Evolutionary conservation across 2,329 filamentous ascomycete species (phyloP).

Genomic region (Teratosphaeria gauchensis): DNA sequence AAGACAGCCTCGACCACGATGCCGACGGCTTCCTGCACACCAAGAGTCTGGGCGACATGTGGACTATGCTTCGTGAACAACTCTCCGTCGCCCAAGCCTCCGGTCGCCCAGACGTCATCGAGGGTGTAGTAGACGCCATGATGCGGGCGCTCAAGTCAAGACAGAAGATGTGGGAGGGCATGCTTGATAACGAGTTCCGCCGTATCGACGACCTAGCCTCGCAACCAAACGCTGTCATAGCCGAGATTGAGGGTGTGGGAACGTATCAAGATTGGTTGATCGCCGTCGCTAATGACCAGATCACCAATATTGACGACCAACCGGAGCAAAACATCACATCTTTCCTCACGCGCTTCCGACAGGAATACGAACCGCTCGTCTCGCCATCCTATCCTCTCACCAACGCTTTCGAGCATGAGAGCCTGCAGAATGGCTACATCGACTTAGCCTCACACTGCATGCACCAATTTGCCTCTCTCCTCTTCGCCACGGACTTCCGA

Average conservation of each 20-base stretch:
- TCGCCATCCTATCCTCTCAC: slow-evolving; percentile 67
- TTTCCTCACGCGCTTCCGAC: slow-evolving; percentile 78
- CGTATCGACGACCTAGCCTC: slow-evolving; percentile 55
- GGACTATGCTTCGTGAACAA: slow-evolving; percentile 95
- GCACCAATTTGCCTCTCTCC: slow-evolving; percentile 70
- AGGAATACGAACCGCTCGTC: slow-evolving; percentile 72
- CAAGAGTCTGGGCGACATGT: slow-evolving; percentile 85
- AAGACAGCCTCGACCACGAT: slow-evolving; percentile 75
- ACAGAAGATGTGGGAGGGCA: slow-evolving; percentile 75
- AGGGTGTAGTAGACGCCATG: slow-evolving; percentile 95
- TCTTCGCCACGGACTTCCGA: slow-evolving; percentile 85
- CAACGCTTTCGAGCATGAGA: slow-evolving; percentile 59
- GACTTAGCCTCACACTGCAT: slow-evolving; percentile 93
- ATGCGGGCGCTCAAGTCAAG: slow-evolving; percentile 74
- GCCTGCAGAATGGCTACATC: slow-evolving; percentile 81
- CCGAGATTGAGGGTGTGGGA: slow-evolving; percentile 64
- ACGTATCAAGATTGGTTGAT: slow-evolving; percentile 79
- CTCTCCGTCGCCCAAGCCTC: slow-evolving; percentile 76
- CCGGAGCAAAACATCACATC: slow-evolving; percentile 62
- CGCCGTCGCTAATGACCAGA: slow-evolving; percentile 95
- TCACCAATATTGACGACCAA: slow-evolving; percentile 86
- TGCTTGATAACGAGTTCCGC: slow-evolving; percentile 75
- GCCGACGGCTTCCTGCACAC: slow-evolving; percentile 87
- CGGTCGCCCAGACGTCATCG: slow-evolving; percentile 77
- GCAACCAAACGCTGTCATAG: slow-evolving; percentile 41